phyloP scores from a whole-genome alignment of 345 rosid species.

The Streptanthus diversifolius region DNA sequence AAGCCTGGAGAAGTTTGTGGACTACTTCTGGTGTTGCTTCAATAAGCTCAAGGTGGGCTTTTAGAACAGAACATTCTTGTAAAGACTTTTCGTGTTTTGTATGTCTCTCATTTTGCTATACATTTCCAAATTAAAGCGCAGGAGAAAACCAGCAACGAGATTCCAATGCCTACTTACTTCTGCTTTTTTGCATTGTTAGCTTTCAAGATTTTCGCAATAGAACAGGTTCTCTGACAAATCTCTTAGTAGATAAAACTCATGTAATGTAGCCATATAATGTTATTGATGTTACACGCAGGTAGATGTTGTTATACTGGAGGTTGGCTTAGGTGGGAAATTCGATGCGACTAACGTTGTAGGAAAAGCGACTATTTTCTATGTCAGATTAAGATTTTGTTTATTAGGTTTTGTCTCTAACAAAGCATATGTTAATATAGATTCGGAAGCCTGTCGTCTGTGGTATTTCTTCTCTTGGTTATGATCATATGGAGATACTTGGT shows the following conservation, averaged over 20 bases:
- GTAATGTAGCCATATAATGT: neutral
- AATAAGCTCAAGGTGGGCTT: constrained; percentile 64
- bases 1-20: constrained; percentile 76
- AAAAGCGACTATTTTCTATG: neutral
- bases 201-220: constrained; percentile 79
- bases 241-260: neutral
- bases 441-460: constrained; percentile 82
- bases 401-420: neutral
- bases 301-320: constrained; percentile 92
- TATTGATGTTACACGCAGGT: constrained; percentile 46
- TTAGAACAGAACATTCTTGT: constrained; percentile 1
- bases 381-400: neutral
- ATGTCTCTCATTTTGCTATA: neutral
- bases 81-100: neutral
- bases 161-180: constrained; percentile 91
- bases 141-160: constrained; percentile 64
- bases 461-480: constrained; percentile 89
- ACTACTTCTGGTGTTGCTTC: constrained; percentile 96
- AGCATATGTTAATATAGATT: constrained; percentile 45
- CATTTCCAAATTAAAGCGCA: constrained; percentile 24
- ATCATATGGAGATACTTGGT: constrained; percentile 99
- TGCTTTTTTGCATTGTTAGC: constrained; percentile 89
- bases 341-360: constrained; percentile 95
- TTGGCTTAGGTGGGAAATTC: constrained; percentile 87
- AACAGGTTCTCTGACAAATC: constrained; percentile 54